Conservation (phyloP, 2,329 filamentous ascomycete genomes). For the Cytospora piceicola region DNA sequence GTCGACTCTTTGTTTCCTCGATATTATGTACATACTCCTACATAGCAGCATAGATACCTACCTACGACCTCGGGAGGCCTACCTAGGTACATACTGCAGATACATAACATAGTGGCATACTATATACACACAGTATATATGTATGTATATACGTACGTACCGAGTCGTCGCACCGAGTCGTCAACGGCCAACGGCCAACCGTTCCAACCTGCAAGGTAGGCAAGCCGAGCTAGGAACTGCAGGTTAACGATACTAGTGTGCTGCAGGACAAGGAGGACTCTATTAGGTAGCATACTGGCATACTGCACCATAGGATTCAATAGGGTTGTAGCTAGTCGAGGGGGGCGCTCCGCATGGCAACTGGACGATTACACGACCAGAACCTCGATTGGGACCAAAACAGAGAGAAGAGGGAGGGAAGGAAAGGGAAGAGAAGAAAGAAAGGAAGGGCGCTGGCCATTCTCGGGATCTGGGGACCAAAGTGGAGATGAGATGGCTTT, state of each 20-base stretch:
- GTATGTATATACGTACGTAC: neutral
- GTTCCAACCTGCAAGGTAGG: neutral
- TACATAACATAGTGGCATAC: too few relatives aligned
- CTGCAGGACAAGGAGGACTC: neutral
- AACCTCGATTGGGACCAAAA: neutral
- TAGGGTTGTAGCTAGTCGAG: neutral
- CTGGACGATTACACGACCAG: neutral
- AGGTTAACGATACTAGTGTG: neutral
- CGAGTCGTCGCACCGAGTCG: neutral
- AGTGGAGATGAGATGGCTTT: conserved; percentile 3
- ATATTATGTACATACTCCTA: too few relatives aligned
- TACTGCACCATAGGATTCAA: neutral
- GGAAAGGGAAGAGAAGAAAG: neutral
- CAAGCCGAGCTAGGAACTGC: neutral
- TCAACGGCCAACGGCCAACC: conserved; percentile 5
- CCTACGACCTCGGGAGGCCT: too few relatives aligned
- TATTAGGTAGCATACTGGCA: too few relatives aligned
- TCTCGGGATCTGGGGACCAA: neutral
- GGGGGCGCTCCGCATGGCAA: neutral
- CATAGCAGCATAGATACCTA: too few relatives aligned
- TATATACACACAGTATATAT: neutral
- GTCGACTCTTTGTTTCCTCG: neutral
- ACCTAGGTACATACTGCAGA: too few relatives aligned
- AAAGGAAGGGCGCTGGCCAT: neutral
- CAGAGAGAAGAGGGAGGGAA: too few relatives aligned